Conservation (phyloP, 225 moss, liverwort and hornwort species). For the Bryoerythrophyllum caledonicum region DNA sequence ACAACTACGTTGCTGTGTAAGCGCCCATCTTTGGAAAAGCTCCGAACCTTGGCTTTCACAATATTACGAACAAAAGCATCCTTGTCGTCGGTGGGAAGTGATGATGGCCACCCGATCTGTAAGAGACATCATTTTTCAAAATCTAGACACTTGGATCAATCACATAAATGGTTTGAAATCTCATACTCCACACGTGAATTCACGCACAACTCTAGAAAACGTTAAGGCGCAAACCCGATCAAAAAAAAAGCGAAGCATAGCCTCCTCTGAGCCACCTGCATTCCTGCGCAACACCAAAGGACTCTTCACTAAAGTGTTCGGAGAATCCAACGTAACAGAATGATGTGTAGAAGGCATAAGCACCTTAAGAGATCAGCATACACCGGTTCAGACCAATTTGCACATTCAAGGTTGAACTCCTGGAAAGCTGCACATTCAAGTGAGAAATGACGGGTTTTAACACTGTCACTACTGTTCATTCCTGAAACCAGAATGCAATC, state of each 20-base stretch:
- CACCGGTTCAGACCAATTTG: slow-evolving; percentile 88
- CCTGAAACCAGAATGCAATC: background rate
- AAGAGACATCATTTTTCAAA: slow-evolving; percentile 6
- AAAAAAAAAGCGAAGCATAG: slow-evolving; percentile 81
- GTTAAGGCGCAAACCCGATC: slow-evolving; percentile 55
- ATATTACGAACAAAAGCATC: slow-evolving; percentile 69
- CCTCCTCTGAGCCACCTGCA: slow-evolving; percentile 84
- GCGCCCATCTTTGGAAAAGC: background rate
- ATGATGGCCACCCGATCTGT: slow-evolving; percentile 94
- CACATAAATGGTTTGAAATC: slow-evolving; percentile 1
- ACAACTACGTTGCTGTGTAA: background rate
- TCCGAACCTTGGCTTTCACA: slow-evolving; percentile 75
- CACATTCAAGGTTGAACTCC: slow-evolving; percentile 93
- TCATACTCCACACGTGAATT: slow-evolving; percentile 18
- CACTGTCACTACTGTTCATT: background rate
- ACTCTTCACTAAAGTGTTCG: slow-evolving; percentile 8
- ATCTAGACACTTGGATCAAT: slow-evolving; percentile 18
- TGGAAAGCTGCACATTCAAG: slow-evolving; percentile 74
- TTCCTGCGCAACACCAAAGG: slow-evolving; percentile 48
- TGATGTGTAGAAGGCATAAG: slow-evolving; percentile 16
- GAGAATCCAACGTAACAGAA: slow-evolving; percentile 11
- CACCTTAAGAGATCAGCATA: slow-evolving; percentile 85
- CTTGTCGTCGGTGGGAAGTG: slow-evolving; percentile 81
- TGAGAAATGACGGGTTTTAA: slow-evolving; percentile 21
- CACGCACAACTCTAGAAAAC: slow-evolving; percentile 5